A percentile compares a stretch with the other conserved stretches of the same genome.
Evolutionary conservation across 1,284 basidiomycete genomes (phyloP).

Genomic region (Trichosporon coremiiforme): DNA sequence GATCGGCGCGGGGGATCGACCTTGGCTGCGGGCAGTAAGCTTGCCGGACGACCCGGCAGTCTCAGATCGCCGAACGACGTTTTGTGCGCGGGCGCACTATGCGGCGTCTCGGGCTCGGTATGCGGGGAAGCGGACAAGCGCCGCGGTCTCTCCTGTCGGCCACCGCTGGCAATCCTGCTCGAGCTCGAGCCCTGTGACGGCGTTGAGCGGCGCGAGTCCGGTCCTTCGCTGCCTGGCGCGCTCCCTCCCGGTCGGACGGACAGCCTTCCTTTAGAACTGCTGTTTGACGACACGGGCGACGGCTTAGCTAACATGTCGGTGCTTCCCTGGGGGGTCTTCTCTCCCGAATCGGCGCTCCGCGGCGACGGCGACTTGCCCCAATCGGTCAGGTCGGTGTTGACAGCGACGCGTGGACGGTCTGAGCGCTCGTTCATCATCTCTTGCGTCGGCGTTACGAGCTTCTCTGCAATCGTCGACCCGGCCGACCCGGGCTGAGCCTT

Average conservation of each 20-base stretch:
- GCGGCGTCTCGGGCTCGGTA: conserved; percentile 26
- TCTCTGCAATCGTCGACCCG: conserved; percentile 15
- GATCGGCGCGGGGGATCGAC: conserved; percentile 2
- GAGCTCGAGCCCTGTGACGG: conserved; percentile 31
- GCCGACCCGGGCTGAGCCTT: conserved; percentile 12
- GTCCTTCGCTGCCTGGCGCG: background rate
- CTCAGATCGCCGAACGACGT: conserved; percentile 25
- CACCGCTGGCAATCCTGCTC: conserved; percentile 26
- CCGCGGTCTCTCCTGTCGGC: conserved; percentile 11
- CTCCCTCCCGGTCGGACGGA: background rate
- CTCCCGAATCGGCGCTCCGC: conserved; percentile 12
- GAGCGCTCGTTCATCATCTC: background rate
- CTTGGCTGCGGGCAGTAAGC: conserved; percentile 5
- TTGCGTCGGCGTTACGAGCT: conserved; percentile 24
- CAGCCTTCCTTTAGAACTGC: conserved; percentile 13
- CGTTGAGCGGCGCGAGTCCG: background rate
- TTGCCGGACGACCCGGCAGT: background rate
- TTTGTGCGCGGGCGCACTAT: conserved; percentile 28
- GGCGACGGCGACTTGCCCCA: conserved; percentile 21
- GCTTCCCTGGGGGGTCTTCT: background rate
- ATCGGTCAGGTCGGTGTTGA: conserved; percentile 19
- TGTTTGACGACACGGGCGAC: conserved; percentile 15
- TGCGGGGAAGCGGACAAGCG: background rate
- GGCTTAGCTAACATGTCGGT: background rate
- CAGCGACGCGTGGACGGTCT: background rate